Base-by-base conservation (phyloP, 805 yeast species). In the Saccharomycopsis selenospora region DNA sequence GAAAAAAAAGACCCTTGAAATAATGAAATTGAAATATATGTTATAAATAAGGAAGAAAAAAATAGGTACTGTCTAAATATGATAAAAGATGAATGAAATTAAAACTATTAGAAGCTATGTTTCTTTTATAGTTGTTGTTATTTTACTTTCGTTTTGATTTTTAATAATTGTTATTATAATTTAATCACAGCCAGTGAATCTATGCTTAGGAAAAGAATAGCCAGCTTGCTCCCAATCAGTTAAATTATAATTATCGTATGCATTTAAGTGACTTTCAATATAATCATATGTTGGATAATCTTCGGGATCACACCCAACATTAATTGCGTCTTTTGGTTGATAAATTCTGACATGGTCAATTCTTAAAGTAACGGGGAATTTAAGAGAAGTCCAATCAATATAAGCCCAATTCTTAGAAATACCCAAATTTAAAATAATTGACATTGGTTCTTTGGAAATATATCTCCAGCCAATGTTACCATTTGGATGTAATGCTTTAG, bases 391-490 rank as follows among this genome's bases (percentile, higher is more conserved):
- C 96, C 96, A 91, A 67, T 89, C 91, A 53, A 91, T 91, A 64
- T 85, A 87, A 5, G 93, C 86, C 98, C 98, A 91, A 52, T 80
- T 84, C 59, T 82, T 84, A 13, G 97, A 90, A 46, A 91, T 69
- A 72, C 96, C 99, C 68, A 91, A 67, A 64, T 91, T 91, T 72
- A 91, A 60, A 55, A 91, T 67, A 52, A 91, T 75, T 2, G 95
- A 75, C 97, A 91, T 89, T 55, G 98, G 98, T 62, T 91, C 99
- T 62, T 84, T 82, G 20, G 93, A 73, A 26, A 91, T 76, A 55
- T 76, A 66, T 65, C 98, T 79, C 83, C 84, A 79, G 36, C 79
- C 93, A 55, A 91, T 68, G 64, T 91, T 91, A 56, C 99, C 98
- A 63, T 85, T 85, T 30, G 96, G 96, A 50, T 86, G 84, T 50